A percentile compares a stretch with the other conserved stretches of the same genome.
phyloP scores from a whole-genome alignment of 2,329 filamentous ascomycete genomes.

The Lecanicillium sp. region DNA sequence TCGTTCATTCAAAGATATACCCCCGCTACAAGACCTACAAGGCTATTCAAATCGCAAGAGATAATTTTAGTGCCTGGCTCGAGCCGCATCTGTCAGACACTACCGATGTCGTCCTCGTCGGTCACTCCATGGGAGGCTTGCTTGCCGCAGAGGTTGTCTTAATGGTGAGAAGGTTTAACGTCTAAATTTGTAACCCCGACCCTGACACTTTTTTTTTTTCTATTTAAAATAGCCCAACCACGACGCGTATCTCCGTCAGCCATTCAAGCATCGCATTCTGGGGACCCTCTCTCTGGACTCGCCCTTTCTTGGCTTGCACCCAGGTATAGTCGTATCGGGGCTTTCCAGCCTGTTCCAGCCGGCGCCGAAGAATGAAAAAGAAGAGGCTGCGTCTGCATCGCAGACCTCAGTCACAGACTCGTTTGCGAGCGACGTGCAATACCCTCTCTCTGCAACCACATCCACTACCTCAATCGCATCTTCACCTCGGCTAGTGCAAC shows the following conservation, averaged over 20 bases:
- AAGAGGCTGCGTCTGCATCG: not conserved
- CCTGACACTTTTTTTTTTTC: too few relatives aligned
- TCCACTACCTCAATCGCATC: conserved; percentile 14
- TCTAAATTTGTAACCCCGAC: too few relatives aligned
- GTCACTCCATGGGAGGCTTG: conserved; percentile 87
- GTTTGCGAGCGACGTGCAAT: not conserved
- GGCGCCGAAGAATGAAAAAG: conserved; percentile 23
- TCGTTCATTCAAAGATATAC: conserved; percentile 82
- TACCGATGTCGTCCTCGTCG: conserved; percentile 76
- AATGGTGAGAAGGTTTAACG: conserved; percentile 45
- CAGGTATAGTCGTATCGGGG: conserved; percentile 76
- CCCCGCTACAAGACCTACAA: conserved; percentile 73
- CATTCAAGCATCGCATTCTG: conserved; percentile 68
- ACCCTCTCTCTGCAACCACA: not conserved
- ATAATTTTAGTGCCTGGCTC: conserved; percentile 81
- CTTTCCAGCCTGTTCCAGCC: conserved; percentile 68
- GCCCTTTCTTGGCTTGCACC: conserved; percentile 83
- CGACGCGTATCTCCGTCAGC: conserved; percentile 28
- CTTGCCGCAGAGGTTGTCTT: conserved; percentile 74
- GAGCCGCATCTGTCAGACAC: conserved; percentile 65
- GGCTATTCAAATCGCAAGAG: conserved; percentile 64
- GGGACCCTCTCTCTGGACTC: conserved; percentile 80
- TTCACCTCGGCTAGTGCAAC: conserved; percentile 13
- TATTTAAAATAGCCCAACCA: conserved; percentile 29
- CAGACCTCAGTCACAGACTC: conserved; percentile 9